Base-by-base conservation (phyloP, 345 rosid species). In the Laguncularia racemosa region DNA sequence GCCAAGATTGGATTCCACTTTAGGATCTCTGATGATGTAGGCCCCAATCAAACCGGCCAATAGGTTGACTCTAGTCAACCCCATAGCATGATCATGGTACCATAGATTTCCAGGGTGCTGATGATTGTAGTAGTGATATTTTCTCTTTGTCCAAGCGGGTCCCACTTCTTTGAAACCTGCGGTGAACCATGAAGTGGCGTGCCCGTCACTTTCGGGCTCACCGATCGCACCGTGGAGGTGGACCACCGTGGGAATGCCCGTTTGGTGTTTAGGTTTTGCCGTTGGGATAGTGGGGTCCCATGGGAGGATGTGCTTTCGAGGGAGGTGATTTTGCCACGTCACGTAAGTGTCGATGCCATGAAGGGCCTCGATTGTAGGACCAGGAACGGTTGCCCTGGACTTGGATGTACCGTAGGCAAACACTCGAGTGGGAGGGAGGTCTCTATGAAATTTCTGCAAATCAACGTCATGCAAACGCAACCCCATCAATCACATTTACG, bases 81-180 rank as follows among this genome's bases (percentile, higher is more conserved):
- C 98, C 61, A 78, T 70, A 20, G 98, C 89, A 47, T 92, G 98
- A 62, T 92, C 98, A 56, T 92, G 98, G 65, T 92, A 92, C 98
- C 97, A 92, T 45, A 86, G 57, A 73, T 77, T 92, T 1, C 98
- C 95, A 4, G 98, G 98, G 0, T 89, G 98, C 43, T 92, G 98
- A 6, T 38, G 46, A 59, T 92, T 92, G 52, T 33, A 59, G 57
- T 89, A 92, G 62, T 70, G 97, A 3, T 79, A 80, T 0, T 51
- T 76, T 16, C 33, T 57, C 49, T 81, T 77, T 1, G 81, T 74
- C 98, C 97, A 92, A 9, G 75, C 76, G 26, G 80, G 67, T 0
- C 98, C 98, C 50, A 33, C 73, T 0, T 80, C 81, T 45, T 47
- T 60, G 54, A 92, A 92, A 44, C 84, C 63, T 3, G 76, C 70